Base-by-base conservation (phyloP, 441 rosid species). In the Gossypium schwendimanii region DNA sequence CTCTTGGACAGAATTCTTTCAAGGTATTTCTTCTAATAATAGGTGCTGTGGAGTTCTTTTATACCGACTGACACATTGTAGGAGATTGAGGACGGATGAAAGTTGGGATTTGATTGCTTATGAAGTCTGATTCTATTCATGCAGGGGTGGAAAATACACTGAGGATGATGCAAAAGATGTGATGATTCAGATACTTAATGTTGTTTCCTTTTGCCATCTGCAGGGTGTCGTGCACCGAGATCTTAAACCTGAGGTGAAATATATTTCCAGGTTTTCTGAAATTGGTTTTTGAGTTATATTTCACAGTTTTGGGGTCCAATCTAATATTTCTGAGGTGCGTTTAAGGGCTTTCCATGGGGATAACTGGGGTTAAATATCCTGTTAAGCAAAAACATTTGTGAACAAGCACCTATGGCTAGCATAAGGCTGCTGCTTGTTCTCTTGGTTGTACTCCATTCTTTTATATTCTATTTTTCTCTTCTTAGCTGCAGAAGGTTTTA, bases 201-300 rank as follows among this genome's bases (percentile, higher is more conserved):
- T 95, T 70, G 98, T 89, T 69, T 85, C 99, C 11, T 92, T 91
- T 86, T 92, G 93, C 82, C 99, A 95, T 79, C 96, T 95, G 24
- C 99, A 95, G 82, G 99, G 99, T 64, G 97, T 95, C 71, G 98
- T 95, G 68, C 99, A 95, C 75, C 84, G 99, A 36, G 99, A 95
- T 89, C 94, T 95, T 58, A 95, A 95, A 81, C 99, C 99, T 4
- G 99, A 95, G 99, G 99, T 95, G 80, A 77, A 70, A 57, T 68
- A 24, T 9, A 44, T 36, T 63, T 26, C 9, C 64, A 10, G 15
- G 52, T 33, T 63, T 59, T 59, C 1, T 62, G 5, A 20, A 28
- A 28, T 59, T 59, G 68, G 23, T 11, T 17, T 1, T 28, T 17
- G n/a, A 49, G 57, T 65, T 14, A 20, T 66, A 24, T 66, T 47